Evolutionary conservation across 2,329 filamentous ascomycete species (phyloP), one percentile per base, ranked within the genome.

Genomic region (Diplodia intermedia): DNA sequence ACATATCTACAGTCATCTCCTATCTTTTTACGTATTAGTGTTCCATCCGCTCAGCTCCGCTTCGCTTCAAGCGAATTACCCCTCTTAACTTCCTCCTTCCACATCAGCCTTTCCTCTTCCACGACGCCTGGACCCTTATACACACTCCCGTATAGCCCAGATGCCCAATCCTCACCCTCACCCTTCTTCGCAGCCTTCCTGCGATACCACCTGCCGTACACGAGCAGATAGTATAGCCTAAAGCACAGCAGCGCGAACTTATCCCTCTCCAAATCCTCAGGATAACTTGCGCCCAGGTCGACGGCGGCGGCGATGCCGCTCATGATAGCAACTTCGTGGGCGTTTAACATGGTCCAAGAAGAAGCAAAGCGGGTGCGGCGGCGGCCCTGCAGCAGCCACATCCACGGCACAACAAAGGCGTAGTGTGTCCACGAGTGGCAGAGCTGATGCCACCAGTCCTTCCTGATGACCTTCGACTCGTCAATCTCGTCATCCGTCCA

Each of bases 231-330:
- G 71, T 90, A 90, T 69, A 90, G 73, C 53, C 88, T 75, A 72
- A 90, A 90, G 57, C 83, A 82, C 69, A 89, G 72, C 66, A 90
- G 82, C 0, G 88, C 86, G 72, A 88, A 90, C 65, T 79, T 81
- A 69, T 89, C 88, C n/a, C 86, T 77, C 77, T 89, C 88, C 1
- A 90, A 73, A 71, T 89, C 88, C 69, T 85, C 86, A 1, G 82
- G 81, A 72, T 92, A 92, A 1, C 83, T 80, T 0, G 89, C 90
- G 0, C 90, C 90, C 0, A 92, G 80, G 56, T 87, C 85, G 66
- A 90, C 90, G 0, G 90, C 90, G 2, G 90, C 90, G 4, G 89
- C 88, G 57, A 92, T 90, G 0, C 90, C 90, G 67, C 86, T 88
- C 61, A 92, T 88, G 68, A 89, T 88, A 1, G 90, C 90, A 11